Evolutionary conservation across 495 filamentous ascomycete genomes (phyloP), one percentile per base, ranked within the genome.

Genomic region (Baudoinia panamericana): DNA sequence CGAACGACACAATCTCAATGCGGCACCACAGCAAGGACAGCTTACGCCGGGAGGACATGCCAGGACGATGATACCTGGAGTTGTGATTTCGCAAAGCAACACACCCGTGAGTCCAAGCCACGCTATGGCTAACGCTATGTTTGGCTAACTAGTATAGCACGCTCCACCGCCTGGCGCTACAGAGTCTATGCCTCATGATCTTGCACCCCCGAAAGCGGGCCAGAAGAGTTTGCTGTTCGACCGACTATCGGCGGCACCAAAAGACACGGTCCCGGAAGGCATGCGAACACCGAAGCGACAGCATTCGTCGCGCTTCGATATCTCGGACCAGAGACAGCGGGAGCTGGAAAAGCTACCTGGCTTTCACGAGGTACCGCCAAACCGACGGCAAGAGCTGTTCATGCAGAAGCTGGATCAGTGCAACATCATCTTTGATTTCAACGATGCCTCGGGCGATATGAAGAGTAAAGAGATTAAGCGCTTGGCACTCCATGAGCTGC

Each of bases 351-450:
- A 99, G 64, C 68, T 96, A 10, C 86, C 87, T 0, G 88, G 90
- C n/a, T 99, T 99, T 65, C 90, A 96, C 57, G 90, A 99, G 63
- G 90, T 96, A 34, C 80, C 88, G 8, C 92, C 90, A 15, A 87
- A 93, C 48, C 75, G 86, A 25, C 80, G 90, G 37, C 88, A 99
- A 64, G 90, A 96, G 30, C 72, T 99, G 13, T 99, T 99, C 65
- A 94, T 99, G 88, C 86, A 96, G 60, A 99, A 99, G 71, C 92
- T 99, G 54, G 90, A 96, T 55, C 90, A 99, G 62, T 99, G 90
- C 68, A 99, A 99, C 56, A 92, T 99, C 63, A 99, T 99, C 51
- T 99, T 99, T 55, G 90, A 99, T 61, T 99, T 99, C 66, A 99
- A 95, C 61, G 90, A 99, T 56, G 85, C 92, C 27, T 92, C 84